Percentiles rank a stretch among this genome's conserved stretches.
Conservation (phyloP, 2,329 filamentous ascomycete genomes). For the Botrytis deweyae region DNA sequence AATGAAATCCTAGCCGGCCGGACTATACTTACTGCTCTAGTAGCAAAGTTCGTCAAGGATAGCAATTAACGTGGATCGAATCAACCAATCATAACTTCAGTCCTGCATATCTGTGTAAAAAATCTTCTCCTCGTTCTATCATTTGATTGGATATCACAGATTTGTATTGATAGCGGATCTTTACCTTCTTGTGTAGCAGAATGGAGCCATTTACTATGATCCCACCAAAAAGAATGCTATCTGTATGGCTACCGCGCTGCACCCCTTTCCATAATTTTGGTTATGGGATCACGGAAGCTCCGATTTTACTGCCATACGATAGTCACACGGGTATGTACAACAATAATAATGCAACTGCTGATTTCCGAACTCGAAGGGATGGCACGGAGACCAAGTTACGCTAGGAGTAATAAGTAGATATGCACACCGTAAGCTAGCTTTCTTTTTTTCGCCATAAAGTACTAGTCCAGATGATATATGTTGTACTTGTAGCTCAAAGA, state of each 20-base stretch:
- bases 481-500: not conserved
- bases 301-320: not conserved
- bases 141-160: not conserved
- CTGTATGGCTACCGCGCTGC: not conserved
- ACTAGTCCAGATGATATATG: not conserved
- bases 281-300: not conserved
- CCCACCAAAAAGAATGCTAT: not conserved
- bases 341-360: slow-evolving; percentile 1
- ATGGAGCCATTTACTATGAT: not conserved
- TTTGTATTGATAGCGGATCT: not conserved
- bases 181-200: not conserved
- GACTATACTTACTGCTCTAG: not conserved
- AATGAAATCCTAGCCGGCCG: not conserved
- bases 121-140: not conserved
- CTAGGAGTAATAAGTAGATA: not conserved
- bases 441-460: not conserved
- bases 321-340: not conserved
- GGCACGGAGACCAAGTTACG: not conserved
- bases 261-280: slow-evolving; percentile 1
- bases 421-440: not conserved
- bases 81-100: not conserved
- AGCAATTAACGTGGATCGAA: not conserved
- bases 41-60: not conserved
- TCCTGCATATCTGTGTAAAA: not conserved
- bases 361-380: not conserved